These are phyloP conservation scores for Acacia acuminata DNA, from an alignment of 306 rosid genomes.

Conservation along the genomic window DNA sequence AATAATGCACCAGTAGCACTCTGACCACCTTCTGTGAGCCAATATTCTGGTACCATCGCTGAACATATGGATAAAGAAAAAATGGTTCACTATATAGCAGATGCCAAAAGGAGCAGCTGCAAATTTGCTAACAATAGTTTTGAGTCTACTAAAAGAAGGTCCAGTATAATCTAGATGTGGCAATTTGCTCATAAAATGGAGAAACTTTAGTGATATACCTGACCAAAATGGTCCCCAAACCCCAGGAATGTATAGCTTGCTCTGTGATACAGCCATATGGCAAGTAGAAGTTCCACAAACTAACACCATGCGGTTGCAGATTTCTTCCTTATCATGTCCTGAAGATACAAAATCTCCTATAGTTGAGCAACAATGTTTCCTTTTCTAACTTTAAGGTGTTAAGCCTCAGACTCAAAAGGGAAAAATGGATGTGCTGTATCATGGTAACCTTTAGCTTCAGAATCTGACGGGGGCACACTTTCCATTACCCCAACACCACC, in stretches of 20 bases:
- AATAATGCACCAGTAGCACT: slow-evolving; percentile 99
- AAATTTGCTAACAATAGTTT: neutral
- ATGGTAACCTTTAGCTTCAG: slow-evolving; percentile 58
- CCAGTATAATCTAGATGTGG: slow-evolving; percentile 7
- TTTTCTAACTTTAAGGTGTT: slow-evolving; percentile 5
- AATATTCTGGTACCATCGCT: slow-evolving; percentile 96
- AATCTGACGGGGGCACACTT: slow-evolving; percentile 60
- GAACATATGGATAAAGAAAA: slow-evolving; percentile 37
- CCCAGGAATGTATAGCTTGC: slow-evolving; percentile 92
- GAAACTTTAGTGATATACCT: slow-evolving; percentile 49
- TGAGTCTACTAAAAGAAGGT: slow-evolving; percentile 17
- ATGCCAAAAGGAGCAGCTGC: slow-evolving; percentile 30
- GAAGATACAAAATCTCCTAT: slow-evolving; percentile 29
- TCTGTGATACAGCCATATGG: slow-evolving; percentile 86
- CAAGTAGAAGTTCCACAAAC: slow-evolving; percentile 99
- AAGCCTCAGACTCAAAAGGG: neutral
- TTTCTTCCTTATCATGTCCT: slow-evolving; percentile 65
- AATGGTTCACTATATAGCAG: slow-evolving; percentile 22
- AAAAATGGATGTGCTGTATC: slow-evolving; percentile 1
- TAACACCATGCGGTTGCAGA: slow-evolving; percentile 77
- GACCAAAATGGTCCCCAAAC: slow-evolving; percentile 99
- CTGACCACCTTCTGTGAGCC: slow-evolving; percentile 99
- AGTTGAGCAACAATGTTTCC: slow-evolving; percentile 28
- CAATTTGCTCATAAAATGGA: slow-evolving; percentile 27
- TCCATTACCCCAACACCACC: slow-evolving; percentile 98